These are phyloP conservation scores for Xylaria longipes DNA, from an alignment of 495 filamentous ascomycete genomes.

Conservation along the genomic window DNA sequence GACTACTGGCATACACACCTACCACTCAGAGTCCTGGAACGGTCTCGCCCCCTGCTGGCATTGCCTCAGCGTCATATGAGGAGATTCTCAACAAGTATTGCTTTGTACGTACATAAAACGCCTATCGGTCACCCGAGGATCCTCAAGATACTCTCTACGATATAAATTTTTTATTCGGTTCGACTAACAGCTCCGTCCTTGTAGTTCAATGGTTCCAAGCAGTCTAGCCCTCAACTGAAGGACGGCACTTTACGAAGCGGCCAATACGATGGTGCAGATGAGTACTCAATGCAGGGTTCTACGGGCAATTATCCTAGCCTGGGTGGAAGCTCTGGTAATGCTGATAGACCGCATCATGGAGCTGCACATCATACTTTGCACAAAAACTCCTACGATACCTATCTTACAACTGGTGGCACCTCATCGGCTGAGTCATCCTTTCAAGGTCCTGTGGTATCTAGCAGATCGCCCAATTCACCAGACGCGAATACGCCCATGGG, in stretches of 20 bases:
- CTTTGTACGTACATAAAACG: conserved; percentile 78
- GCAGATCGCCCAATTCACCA: conserved; percentile 27
- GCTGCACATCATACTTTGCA: conserved; percentile 50
- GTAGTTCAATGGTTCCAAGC: conserved; percentile 55
- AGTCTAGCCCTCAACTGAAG: conserved; percentile 45
- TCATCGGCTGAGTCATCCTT: conserved; percentile 45
- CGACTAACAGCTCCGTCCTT: conserved; percentile 33
- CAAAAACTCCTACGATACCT: conserved; percentile 43
- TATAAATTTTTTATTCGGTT: conserved; percentile 17
- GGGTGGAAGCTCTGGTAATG: conserved; percentile 46
- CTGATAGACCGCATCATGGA: conserved; percentile 40
- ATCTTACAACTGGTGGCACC: conserved; percentile 34
- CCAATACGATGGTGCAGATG: conserved; percentile 45
- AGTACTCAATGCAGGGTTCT: conserved; percentile 34
- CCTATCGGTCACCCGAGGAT: conserved; percentile 36
- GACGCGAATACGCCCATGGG: conserved; percentile 34
- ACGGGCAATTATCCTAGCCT: conserved; percentile 43
- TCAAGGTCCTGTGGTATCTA: conserved; percentile 29
- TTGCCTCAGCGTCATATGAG: conserved; percentile 86
- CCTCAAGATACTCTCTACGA: conserved; percentile 29
- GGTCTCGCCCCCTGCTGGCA: conserved; percentile 45
- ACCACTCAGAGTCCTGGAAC: conserved; percentile 29
- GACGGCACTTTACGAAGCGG: conserved; percentile 39
- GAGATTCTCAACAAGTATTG: conserved; percentile 98
- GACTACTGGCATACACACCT: conserved; percentile 25